Evolutionary conservation across 768 basidiomycete species (phyloP), one percentile per base, ranked within the genome.

Genomic region (Sporobolomyces roseus): DNA sequence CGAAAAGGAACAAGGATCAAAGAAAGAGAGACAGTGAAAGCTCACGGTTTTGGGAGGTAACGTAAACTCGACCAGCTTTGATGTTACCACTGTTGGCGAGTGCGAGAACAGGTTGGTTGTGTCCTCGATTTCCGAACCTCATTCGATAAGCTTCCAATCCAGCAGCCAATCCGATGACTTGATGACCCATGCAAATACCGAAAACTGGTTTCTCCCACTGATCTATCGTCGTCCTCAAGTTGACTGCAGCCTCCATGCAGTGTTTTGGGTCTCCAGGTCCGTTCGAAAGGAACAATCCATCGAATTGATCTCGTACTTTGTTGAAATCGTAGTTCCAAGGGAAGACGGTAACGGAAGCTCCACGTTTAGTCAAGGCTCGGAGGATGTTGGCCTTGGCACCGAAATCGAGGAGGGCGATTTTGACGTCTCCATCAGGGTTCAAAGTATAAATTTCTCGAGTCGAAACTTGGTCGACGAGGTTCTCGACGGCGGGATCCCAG

Each of bases 261-360:
- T 90, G 88, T 69, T 81, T 82, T 8, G 96, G 96, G 79, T 94
- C 92, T 71, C 96, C 96, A 12, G 96, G 96, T 10, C 96, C 96
- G 79, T 99, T 99, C 71, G 90, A 86, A 73, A 99, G 83, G 83
- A 98, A 98, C 10, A 99, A 84, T 6, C 96, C 96, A 76, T 98
- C 96, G 75, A 83, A 98, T 66, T 89, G 83, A 78, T 97, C 90
- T 63, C 92, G 85, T 70, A 98, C 82, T 17, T 86, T 78, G 80
- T 96, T 93, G 83, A 99, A 97, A 80, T 99, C 91, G 79, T 84
- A 94, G 80, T 98, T 87, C 96, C 96, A 99, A 0, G 96, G 96
- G 41, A 98, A 81, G 61, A 99, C 93, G 12, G 94, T 97, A 49
- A 98, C 90, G 25, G 89, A 84, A 2, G 92, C 96, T 64, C 87